Evolutionary conservation across 2,329 filamentous ascomycete genomes (phyloP), one percentile per base, ranked within the genome.

Genomic region (Alternaria hordeiaustralica): DNA sequence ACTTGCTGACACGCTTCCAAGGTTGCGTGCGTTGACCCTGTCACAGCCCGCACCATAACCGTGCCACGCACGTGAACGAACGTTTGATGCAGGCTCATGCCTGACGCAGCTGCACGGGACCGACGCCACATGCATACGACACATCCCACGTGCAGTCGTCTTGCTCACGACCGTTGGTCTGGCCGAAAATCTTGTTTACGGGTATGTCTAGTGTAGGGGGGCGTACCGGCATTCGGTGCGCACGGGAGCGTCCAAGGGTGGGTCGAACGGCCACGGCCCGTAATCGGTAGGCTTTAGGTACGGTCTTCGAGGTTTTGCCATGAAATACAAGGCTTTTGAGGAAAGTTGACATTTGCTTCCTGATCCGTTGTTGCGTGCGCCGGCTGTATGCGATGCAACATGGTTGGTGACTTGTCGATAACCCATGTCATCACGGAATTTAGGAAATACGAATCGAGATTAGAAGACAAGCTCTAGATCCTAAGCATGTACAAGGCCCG

Each of bases 191-290:
- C 28, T 2, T 30, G 28, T 51, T 51, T 36, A 18, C 18, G 18
- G 28, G 20, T 23, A n/a, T 15, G 36, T 41, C 30, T 36, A 50
- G 53, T 20, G 47, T 53, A 59, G 53, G 60, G 58, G 58, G 55
- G 47, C 50, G 57, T 65, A 58, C 45, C 63, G 59, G 51, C 36
- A 23, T 18, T 61, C 64, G 66, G 56, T 53, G 56, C 61, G 55
- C 63, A 59, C 67, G 66, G 63, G 60, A 62, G 8, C 44, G 55
- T 60, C 57, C 56, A 64, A 60, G 62, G 58, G 64, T 61, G 44
- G 50, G 20, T 61, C n/a, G 23, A 68, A 55, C 68, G 65, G 69
- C 61, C 60, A 46, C 69, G 69, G 68, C 66, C 69, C 68, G 70
- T 60, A 26, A 60, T 59, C 64, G 68, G 68, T 65, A 47, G 59